Conservation (phyloP, 148 eudicot species). For the Rhododendron ovatum region DNA sequence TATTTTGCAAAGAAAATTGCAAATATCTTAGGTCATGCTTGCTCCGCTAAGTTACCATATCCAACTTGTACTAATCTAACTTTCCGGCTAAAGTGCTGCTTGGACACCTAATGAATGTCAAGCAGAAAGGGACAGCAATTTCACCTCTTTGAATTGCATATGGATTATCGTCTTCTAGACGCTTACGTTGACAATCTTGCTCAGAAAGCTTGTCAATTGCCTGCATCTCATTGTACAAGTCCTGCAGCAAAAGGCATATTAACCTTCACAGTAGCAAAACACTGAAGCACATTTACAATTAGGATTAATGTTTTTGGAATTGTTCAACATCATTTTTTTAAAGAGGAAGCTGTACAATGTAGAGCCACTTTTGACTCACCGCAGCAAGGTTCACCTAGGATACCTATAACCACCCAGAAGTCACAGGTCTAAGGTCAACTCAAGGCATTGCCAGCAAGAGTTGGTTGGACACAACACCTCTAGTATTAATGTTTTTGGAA, state of each 20-base stretch:
- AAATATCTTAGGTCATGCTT: background rate
- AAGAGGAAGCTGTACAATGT: background rate
- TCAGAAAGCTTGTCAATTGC: conserved; percentile 39
- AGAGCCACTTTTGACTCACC: background rate
- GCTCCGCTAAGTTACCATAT: background rate
- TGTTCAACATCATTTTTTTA: background rate
- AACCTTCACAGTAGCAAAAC: background rate
- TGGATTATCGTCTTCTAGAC: conserved; percentile 35
- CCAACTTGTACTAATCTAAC: background rate
- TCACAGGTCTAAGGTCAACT: background rate
- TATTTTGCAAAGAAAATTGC: background rate
- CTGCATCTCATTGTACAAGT: conserved; percentile 51
- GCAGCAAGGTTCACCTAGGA: background rate
- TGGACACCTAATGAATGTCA: background rate
- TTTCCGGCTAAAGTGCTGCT: background rate
- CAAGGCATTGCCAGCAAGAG: background rate
- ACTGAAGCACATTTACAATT: background rate
- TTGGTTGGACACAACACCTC: background rate
- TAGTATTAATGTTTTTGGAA: background rate
- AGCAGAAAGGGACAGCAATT: background rate
- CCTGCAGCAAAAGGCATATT: conserved; percentile 28
- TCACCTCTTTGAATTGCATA: conserved; percentile 46
- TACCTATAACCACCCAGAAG: background rate
- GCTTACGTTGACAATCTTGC: conserved; percentile 41
- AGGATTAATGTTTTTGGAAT: background rate